Base-by-base conservation (phyloP, 2,329 filamentous ascomycete species). In the Botryotinia convoluta region DNA sequence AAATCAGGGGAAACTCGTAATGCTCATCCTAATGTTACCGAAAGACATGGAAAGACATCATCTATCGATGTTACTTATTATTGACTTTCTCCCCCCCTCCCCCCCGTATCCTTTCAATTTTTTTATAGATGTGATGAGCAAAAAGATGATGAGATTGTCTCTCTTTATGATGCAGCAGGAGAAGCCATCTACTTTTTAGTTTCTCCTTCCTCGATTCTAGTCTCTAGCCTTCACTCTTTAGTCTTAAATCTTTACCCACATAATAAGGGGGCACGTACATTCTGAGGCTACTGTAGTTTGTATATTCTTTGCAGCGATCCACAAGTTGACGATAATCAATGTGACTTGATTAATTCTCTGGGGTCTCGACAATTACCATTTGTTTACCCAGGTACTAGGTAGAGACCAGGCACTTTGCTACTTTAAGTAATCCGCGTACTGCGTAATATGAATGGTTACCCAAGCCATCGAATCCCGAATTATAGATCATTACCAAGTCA, bases 131-230 rank as follows among this genome's bases (percentile, higher is more conserved):
- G 65, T 44, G 48, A 69, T 69, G 65, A 69, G 65, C 48, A 69
- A n/a, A 44, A 44, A 4, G 65, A 68, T 69, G 65, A 69, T 69
- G 48, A 57, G 64, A 68, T 68, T 68, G 48, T 68, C 35, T 68
- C 65, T 57, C 35, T 57, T 68, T 57, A 29, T 42, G 45, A 68
- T 57, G 48, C 64, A 54, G 48, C 45, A 68, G 45, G 37, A 68
- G 16, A 45, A 20, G 45, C 35, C 37, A 42, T 63, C 37, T 44
- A 42, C 26, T 42, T 20, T 42, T 37, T 64, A 32, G n/a, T 32
- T 7, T 44, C 61, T 32, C 39, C 37, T 57, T 57, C 51, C 51
- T 29, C n/a, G 51, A 57, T 57, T 29, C 51, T 57, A 57, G 51
- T 57, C 51, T 57, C 51, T 29, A 14, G 51, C n/a, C 51, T 57